These are phyloP conservation scores for Clonostachys sp. DNA, from an alignment of 2,329 filamentous ascomycete genomes.

Conservation along the genomic window DNA sequence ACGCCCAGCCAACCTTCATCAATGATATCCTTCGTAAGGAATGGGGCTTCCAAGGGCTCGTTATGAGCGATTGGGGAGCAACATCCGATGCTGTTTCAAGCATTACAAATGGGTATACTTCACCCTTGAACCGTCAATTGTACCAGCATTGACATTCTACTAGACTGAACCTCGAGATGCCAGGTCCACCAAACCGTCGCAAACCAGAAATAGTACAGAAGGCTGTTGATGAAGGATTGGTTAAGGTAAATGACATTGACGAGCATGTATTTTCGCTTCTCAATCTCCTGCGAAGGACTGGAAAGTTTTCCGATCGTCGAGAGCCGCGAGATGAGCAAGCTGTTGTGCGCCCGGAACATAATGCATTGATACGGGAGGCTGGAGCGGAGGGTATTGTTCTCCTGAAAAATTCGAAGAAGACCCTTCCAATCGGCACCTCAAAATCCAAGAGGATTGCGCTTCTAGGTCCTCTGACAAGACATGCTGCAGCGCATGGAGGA, in stretches of 20 bases:
- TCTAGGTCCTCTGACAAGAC: constrained; percentile 19
- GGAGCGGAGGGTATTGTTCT: constrained; percentile 52
- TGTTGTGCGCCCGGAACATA: constrained; percentile 7
- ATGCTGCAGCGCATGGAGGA: constrained; percentile 21
- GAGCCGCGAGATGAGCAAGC: no score
- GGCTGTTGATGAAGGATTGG: constrained; percentile 12
- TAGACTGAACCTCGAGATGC: constrained; percentile 25
- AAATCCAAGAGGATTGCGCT: constrained; percentile 17
- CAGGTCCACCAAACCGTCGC: constrained; percentile 19
- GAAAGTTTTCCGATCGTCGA: no score
- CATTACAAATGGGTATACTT: constrained; percentile 12
- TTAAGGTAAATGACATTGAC: constrained; percentile 13
- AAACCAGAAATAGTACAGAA: constrained; percentile 12
- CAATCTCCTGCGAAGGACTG: constrained; percentile 12
- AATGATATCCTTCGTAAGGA: constrained; percentile 33
- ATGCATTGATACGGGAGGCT: constrained; percentile 13
- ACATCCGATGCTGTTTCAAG: constrained; percentile 23
- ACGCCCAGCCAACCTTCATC: constrained; percentile 11
- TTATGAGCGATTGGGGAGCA: constrained; percentile 42
- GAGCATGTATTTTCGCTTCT: constrained; percentile 21
- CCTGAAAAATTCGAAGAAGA: constrained; percentile 53
- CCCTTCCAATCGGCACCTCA: constrained; percentile 27
- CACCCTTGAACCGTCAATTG: no score
- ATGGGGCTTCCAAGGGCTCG: constrained; percentile 37
- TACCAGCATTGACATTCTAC: no score